Evolutionary conservation across 1,139 yeast genomes (phyloP).

Genomic region (Lodderomyces parapsilosis): DNA sequence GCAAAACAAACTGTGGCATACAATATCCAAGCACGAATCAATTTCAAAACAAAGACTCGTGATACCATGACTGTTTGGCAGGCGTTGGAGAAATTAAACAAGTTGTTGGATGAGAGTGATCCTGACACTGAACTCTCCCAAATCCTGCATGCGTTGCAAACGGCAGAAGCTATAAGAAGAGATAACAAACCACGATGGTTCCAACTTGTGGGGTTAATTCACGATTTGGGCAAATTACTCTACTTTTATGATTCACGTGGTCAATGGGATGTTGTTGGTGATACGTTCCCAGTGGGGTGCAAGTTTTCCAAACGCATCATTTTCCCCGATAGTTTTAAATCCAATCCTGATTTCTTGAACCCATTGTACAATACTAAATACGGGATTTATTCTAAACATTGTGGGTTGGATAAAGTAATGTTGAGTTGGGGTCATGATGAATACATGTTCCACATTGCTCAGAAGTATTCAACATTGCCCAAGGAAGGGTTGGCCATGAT

Average conservation of each 20-base stretch:
- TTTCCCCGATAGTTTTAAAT: conserved; percentile 57
- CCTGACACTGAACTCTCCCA: conserved; percentile 76
- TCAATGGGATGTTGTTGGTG: conserved; percentile 85
- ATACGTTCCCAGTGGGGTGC: conserved; percentile 76
- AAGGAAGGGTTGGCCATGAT: conserved; percentile 72
- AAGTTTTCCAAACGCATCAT: conserved; percentile 59
- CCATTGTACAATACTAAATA: conserved; percentile 66
- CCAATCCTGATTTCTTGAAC: conserved; percentile 60
- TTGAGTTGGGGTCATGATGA: conserved; percentile 81
- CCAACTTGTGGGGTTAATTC: conserved; percentile 70
- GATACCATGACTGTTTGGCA: conserved; percentile 75
- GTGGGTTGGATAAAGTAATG: conserved; percentile 72
- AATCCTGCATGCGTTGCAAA: conserved; percentile 73
- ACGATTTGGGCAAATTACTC: conserved; percentile 66
- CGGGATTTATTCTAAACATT: conserved; percentile 63
- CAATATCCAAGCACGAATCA: conserved; percentile 67
- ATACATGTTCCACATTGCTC: conserved; percentile 73
- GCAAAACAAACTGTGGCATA: conserved; percentile 71
- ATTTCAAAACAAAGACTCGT: conserved; percentile 63
- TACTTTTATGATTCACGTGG: conserved; percentile 72
- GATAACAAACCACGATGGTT: conserved; percentile 76
- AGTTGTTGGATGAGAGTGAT: conserved; percentile 67
- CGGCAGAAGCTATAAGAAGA: conserved; percentile 70
- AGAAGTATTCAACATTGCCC: conserved; percentile 61
- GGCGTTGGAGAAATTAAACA: conserved; percentile 61